Percentiles rank a stretch among this genome's conserved stretches.
Evolutionary conservation across 768 basidiomycete genomes (phyloP).

Genomic region (Termitomyces sp.): DNA sequence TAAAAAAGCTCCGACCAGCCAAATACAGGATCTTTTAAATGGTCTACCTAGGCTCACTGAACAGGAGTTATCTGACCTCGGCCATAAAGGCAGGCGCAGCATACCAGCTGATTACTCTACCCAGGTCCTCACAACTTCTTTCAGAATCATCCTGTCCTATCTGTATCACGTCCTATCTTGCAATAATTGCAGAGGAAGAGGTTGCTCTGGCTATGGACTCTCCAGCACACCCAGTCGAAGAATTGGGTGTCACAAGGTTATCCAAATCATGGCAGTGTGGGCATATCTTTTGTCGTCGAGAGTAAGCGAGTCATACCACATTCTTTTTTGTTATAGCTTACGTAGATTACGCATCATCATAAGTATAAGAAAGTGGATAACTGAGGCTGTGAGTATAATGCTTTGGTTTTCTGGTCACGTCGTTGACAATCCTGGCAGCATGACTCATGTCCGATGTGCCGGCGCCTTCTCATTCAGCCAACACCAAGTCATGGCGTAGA

Average conservation of each 20-base stretch:
- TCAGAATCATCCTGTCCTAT: constrained; percentile 71
- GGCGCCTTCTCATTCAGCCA: constrained; percentile 35
- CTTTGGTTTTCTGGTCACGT: neutral
- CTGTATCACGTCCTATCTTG: constrained; percentile 64
- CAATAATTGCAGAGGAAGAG: constrained; percentile 71
- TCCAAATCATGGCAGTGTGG: constrained; percentile 45
- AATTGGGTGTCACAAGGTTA: constrained; percentile 65
- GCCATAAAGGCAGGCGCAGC: constrained; percentile 35
- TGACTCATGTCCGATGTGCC: constrained; percentile 63
- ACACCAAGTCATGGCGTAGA: neutral
- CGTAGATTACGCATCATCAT: constrained; percentile 3
- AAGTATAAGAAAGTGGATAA: constrained; percentile 63
- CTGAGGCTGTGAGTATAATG: constrained; percentile 40
- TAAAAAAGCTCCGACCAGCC: constrained; percentile 18
- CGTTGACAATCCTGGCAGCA: constrained; percentile 31
- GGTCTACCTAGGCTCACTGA: constrained; percentile 47
- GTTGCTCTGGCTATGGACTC: constrained; percentile 71
- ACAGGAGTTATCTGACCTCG: constrained; percentile 37
- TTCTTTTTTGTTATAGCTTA: neutral
- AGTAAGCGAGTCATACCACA: constrained; percentile 35
- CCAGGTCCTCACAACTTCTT: neutral
- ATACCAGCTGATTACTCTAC: neutral
- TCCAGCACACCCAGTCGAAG: constrained; percentile 64
- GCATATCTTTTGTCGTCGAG: constrained; percentile 78
- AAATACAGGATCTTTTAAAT: constrained; percentile 34